Evolutionary conservation across 345 rosid species (phyloP).

Genomic region (Eucalyptus marginata): DNA sequence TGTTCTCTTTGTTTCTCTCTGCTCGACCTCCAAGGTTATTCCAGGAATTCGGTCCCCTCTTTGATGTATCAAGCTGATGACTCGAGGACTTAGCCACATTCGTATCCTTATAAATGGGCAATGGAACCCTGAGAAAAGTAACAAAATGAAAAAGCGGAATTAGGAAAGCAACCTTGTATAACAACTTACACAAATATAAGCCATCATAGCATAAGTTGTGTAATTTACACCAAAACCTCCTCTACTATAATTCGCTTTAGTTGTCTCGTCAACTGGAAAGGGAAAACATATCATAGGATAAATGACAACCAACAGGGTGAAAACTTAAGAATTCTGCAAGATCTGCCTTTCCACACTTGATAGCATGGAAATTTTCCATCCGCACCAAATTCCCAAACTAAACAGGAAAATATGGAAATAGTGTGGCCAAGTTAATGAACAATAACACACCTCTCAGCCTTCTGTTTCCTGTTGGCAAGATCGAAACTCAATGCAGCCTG

Average conservation of each 20-base stretch:
- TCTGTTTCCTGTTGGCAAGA: constrained; percentile 27
- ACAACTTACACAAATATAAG: neutral
- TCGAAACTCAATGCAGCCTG: constrained; percentile 22
- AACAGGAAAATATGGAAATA: neutral
- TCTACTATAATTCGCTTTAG: neutral
- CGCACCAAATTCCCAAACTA: neutral
- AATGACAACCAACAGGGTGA: neutral
- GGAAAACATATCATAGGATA: neutral
- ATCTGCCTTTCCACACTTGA: neutral
- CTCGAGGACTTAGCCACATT: constrained; percentile 10
- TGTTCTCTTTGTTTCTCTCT: constrained; percentile 95
- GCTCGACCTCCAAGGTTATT: constrained; percentile 48
- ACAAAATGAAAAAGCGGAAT: neutral
- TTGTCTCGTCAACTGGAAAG: neutral
- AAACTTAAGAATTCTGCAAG: neutral
- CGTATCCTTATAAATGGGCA: constrained; percentile 54
- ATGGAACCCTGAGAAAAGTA: constrained; percentile 26
- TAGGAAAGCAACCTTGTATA: neutral
- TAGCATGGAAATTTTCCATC: neutral
- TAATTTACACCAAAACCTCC: neutral
- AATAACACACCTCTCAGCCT: constrained; percentile 37
- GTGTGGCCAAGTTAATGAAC: neutral
- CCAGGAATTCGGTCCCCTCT: constrained; percentile 45
- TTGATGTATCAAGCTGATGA: constrained; percentile 30
- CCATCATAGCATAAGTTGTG: neutral